Conservation (phyloP, 2,329 filamentous ascomycete genomes). For the Myriosclerotinia curreyana region DNA sequence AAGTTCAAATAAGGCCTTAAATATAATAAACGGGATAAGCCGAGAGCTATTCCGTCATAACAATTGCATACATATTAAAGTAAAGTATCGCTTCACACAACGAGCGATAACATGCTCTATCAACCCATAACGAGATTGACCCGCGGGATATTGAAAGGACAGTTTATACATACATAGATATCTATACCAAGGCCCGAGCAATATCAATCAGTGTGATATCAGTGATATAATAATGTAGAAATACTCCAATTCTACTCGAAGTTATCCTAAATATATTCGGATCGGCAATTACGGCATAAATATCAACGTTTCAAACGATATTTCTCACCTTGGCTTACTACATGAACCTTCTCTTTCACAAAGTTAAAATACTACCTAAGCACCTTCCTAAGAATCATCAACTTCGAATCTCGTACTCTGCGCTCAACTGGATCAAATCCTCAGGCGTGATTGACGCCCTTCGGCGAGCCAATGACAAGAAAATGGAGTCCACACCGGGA, state of each 20-base stretch:
- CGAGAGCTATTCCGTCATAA: constrained; percentile 1
- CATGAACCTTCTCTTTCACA: constrained; percentile 31
- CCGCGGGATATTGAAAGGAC: constrained; percentile 13
- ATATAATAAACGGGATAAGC: constrained; percentile 1
- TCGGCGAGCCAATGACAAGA: constrained; percentile 25
- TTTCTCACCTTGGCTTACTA: constrained; percentile 30
- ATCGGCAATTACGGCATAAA: constrained; percentile 20
- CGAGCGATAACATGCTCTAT: constrained; percentile 3
- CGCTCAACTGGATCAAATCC: constrained; percentile 18
- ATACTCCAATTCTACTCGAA: background rate
- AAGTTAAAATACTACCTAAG: constrained; percentile 31
- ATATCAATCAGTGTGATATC: constrained; percentile 4
- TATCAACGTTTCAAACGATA: constrained; percentile 3
- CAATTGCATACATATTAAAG: too few species aligned
- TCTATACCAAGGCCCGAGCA: constrained; percentile 11
- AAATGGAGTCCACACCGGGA: constrained; percentile 27
- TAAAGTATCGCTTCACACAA: constrained; percentile 4
- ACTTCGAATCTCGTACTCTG: constrained; percentile 6
- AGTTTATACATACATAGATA: background rate
- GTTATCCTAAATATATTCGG: constrained; percentile 11
- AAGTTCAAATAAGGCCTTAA: constrained; percentile 6
- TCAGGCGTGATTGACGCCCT: constrained; percentile 20
- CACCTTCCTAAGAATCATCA: constrained; percentile 26
- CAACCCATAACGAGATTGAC: background rate
- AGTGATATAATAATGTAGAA: constrained; percentile 14